Percentiles rank a stretch among this genome's conserved stretches.
phyloP scores from a whole-genome alignment of 768 basidiomycete species.

The Scleroderma bovista region DNA sequence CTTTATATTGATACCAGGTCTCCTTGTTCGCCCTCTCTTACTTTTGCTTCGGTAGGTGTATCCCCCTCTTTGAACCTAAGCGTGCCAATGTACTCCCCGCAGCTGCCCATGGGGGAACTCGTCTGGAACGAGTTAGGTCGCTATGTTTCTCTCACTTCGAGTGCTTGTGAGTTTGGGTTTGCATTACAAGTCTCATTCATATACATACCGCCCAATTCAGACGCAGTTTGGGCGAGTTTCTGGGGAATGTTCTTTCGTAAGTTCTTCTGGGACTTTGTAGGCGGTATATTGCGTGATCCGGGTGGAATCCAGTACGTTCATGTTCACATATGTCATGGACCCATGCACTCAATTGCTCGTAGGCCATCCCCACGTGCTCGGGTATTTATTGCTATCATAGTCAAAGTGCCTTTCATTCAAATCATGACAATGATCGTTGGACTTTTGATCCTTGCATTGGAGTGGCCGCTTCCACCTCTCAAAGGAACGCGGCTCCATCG shows the following conservation, averaged over 20 bases:
- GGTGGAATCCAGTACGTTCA: slow-evolving; percentile 71
- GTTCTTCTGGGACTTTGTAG: slow-evolving; percentile 96
- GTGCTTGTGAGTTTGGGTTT: slow-evolving; percentile 53
- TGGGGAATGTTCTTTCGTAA: slow-evolving; percentile 84
- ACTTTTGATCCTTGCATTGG: slow-evolving; percentile 55
- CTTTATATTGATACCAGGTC: too few species aligned
- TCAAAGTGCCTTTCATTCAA: slow-evolving; percentile 73
- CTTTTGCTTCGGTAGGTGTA: neutral
- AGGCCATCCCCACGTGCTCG: slow-evolving; percentile 58
- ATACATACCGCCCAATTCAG: slow-evolving; percentile 35
- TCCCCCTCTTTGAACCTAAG: neutral
- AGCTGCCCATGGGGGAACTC: slow-evolving; percentile 61
- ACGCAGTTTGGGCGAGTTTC: slow-evolving; percentile 75
- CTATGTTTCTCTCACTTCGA: slow-evolving; percentile 61
- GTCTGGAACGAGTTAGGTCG: slow-evolving; percentile 79
- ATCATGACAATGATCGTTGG: slow-evolving; percentile 59
- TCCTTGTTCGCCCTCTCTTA: slow-evolving; percentile 1
- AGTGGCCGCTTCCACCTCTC: slow-evolving; percentile 61
- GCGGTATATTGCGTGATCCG: slow-evolving; percentile 69
- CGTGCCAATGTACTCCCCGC: too few species aligned
- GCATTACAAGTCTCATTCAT: slow-evolving; percentile 1
- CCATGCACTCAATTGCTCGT: slow-evolving; percentile 2
- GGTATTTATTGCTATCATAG: slow-evolving; percentile 68
- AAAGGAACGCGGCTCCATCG: slow-evolving; percentile 57
- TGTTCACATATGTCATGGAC: neutral